These are phyloP conservation scores for Saprolegnia parasitica DNA, from an alignment of 352 stramenopile genomes.

Conservation along the genomic window DNA sequence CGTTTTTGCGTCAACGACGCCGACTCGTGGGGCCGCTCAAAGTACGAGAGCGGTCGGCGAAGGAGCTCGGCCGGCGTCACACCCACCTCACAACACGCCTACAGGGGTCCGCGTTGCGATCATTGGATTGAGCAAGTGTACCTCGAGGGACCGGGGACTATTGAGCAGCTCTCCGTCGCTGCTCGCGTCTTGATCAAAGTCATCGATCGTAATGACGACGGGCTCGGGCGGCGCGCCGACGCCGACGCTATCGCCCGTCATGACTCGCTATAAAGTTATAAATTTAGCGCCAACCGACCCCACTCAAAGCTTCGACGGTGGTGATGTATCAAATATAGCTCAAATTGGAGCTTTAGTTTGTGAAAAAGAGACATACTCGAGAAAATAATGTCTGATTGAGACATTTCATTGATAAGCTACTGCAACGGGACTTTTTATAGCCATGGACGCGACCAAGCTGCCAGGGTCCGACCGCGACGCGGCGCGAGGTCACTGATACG, in stretches of 20 bases:
- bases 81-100: conserved; percentile 69
- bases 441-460: not conserved
- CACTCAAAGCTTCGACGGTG: too few species aligned
- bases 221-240: not conserved
- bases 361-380: too few species aligned
- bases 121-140: not conserved
- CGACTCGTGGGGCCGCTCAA: conserved; percentile 36
- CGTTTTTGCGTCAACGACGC: conserved; percentile 47
- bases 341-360: too few species aligned
- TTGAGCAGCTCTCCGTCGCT: conserved; percentile 41
- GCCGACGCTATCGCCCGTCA: not conserved
- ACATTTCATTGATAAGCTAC: too few species aligned
- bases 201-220: conserved; percentile 45
- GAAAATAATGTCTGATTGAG: too few species aligned
- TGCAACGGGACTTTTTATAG: too few species aligned
- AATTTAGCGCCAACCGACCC: not conserved
- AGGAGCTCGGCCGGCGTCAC: conserved; percentile 63
- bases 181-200: conserved; percentile 52
- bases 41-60: conserved; percentile 50
- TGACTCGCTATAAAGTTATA: not conserved
- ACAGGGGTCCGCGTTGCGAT: not conserved
- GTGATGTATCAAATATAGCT: too few species aligned
- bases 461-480: not conserved
- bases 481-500: not conserved
- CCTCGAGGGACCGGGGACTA: conserved; percentile 61